Conservation (phyloP, 1,284 basidiomycete genomes). For the Pseudozyma hubeiensis region DNA sequence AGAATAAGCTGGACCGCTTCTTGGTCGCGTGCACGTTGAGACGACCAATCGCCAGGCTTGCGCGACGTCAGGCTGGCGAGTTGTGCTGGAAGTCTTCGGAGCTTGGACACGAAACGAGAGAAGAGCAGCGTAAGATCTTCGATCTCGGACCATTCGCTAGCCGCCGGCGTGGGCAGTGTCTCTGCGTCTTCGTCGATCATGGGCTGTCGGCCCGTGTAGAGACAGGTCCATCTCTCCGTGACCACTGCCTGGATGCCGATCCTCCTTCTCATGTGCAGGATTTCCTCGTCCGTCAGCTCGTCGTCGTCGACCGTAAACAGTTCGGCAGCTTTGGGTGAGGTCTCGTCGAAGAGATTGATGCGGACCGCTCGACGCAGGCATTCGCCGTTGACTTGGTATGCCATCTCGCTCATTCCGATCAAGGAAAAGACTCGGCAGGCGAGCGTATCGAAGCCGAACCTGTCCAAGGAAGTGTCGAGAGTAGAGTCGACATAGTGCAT, state of each 20-base stretch:
- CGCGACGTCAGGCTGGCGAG: slow-evolving; percentile 11
- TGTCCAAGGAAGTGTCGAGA: slow-evolving; percentile 27
- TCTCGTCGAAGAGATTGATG: slow-evolving; percentile 27
- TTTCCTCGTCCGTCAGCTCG: slow-evolving; percentile 11
- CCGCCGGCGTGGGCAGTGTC: slow-evolving; percentile 1
- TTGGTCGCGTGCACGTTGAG: slow-evolving; percentile 21
- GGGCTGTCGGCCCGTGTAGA: slow-evolving; percentile 28
- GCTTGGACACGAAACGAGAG: slow-evolving; percentile 11
- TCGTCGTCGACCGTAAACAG: slow-evolving; percentile 7
- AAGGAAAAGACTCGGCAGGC: slow-evolving; percentile 22
- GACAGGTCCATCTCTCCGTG: slow-evolving; percentile 24
- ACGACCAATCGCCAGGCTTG: slow-evolving; percentile 27
- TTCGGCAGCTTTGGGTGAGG: slow-evolving; percentile 6
- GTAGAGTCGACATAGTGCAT: slow-evolving; percentile 19
- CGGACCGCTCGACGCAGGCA: slow-evolving; percentile 29
- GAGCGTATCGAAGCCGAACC: slow-evolving; percentile 33
- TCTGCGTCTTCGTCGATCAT: slow-evolving; percentile 41
- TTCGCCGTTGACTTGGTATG: slow-evolving; percentile 33
- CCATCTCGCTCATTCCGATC: slow-evolving; percentile 26
- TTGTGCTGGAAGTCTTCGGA: slow-evolving; percentile 19
- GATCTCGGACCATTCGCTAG: slow-evolving; percentile 2
- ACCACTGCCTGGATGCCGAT: slow-evolving; percentile 20
- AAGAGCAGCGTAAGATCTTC: slow-evolving; percentile 11
- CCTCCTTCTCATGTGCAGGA: slow-evolving; percentile 27
- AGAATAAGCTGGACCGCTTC: slow-evolving; percentile 24